Base-by-base conservation (phyloP, 1,284 basidiomycete genomes). In the Cutaneotrichosporon spelunceum region DNA sequence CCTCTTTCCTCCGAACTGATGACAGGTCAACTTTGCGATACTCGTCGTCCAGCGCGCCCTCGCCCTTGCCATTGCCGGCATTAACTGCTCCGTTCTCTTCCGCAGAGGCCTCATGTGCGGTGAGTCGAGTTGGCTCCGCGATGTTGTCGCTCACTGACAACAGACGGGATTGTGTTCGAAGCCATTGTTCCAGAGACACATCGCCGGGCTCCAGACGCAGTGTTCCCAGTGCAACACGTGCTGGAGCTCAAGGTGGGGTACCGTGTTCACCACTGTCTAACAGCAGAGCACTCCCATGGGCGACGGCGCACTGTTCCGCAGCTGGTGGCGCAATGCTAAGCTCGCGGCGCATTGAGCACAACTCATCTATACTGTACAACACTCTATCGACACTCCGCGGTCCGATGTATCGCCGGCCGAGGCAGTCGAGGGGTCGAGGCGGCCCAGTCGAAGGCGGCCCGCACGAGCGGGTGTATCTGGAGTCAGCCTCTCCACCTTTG, bases 21-120 rank as follows among this genome's bases (percentile, higher is more conserved):
- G 21, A 55, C 63, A 55, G 56, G 59, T 56, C 63, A 59, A 52
- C 57, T 23, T 24, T 10, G 23, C 9, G 7, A 45, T 66, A 24
- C 27, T 45, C 14, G 3, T 26, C 19, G 50, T 56, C 9, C 49
- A 57, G 23, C 39, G 53, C n/a, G 26, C 23, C 4, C 39, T 64
- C 14, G 36, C 29, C 3, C 29, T 45, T 2, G 27, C 23, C 1
- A 34, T 60, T 14, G 59, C 34, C 4, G 45, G 52, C 4, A 44
- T 64, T 24, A 57, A 64, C 52, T 60, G 54, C 34, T 34, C 57
- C 14, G 53, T 54, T 3, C 16, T 50, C n/a, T 53, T 54, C 34
- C 56, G 55, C 33, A 26, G 44, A 5, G 16, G 24, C 50, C 30
- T 24, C 14, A 26, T 59, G 2, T 53, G 57, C 24, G 56, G 60